These are phyloP conservation scores for Bacterosira constricta DNA, from an alignment of 108 stramenopile species.

Conservation along the genomic window DNA sequence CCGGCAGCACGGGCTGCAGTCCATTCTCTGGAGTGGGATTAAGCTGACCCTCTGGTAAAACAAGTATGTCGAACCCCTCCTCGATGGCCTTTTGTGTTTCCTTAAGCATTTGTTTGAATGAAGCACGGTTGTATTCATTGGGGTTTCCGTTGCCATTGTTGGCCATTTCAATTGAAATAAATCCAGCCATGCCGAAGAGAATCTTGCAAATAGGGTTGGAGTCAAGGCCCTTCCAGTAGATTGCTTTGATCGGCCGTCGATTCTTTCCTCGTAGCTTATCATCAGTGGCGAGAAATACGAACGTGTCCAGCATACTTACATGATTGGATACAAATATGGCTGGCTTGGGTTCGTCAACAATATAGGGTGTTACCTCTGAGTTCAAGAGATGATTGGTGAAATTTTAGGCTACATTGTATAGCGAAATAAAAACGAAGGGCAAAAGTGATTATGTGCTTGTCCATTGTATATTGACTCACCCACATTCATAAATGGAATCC, in stretches of 20 bases:
- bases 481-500: constrained; percentile 72
- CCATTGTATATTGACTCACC: constrained; percentile 1
- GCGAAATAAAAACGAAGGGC: no score
- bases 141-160: constrained; percentile 74
- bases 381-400: background rate
- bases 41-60: constrained; percentile 86
- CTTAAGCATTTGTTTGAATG: constrained; percentile 71
- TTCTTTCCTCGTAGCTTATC: constrained; percentile 60
- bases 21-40: constrained; percentile 81
- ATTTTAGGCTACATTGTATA: no score
- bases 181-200: constrained; percentile 77
- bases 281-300: constrained; percentile 72
- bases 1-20: constrained; percentile 68
- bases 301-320: constrained; percentile 73
- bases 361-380: constrained; percentile 15
- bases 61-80: constrained; percentile 85
- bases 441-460: no score
- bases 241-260: constrained; percentile 77
- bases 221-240: constrained; percentile 89
- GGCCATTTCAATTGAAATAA: constrained; percentile 84
- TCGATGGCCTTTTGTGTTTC: constrained; percentile 65
- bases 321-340: constrained; percentile 86
- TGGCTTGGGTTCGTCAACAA: constrained; percentile 48
- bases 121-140: constrained; percentile 73
- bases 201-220: constrained; percentile 78